phyloP scores from a whole-genome alignment of 2,329 filamentous ascomycete genomes.

The Fusarium sp. region DNA sequence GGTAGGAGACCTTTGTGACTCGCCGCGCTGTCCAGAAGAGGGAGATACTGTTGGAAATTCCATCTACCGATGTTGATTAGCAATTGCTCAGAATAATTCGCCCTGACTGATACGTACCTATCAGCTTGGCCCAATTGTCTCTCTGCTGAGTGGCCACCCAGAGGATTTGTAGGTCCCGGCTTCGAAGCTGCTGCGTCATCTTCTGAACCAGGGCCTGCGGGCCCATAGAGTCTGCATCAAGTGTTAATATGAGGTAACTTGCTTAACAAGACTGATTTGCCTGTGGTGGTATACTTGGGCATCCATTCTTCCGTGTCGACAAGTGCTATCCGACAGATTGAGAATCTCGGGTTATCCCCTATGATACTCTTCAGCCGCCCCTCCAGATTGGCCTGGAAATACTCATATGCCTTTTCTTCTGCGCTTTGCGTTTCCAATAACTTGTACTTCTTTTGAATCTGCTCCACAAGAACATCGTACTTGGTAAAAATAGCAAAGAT shows the following conservation, averaged over 20 bases:
- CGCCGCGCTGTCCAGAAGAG: neutral
- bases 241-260: neutral
- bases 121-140: neutral
- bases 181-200: neutral
- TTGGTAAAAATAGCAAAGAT: neutral
- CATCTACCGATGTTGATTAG: neutral
- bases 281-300: neutral
- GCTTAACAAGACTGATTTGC: neutral
- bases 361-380: neutral
- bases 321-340: neutral
- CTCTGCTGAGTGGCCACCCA: neutral
- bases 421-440: neutral
- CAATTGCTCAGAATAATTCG: neutral
- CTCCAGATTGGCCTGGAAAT: neutral
- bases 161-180: neutral
- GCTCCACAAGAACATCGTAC: neutral
- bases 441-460: neutral
- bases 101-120: neutral
- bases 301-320: neutral
- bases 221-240: neutral
- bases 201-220: neutral
- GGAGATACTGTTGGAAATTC: neutral
- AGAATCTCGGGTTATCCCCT: neutral
- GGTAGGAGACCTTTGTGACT: neutral
- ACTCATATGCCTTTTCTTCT: neutral